Conservation (phyloP, 2,329 filamentous ascomycete species). For the Claviceps fusiformis region DNA sequence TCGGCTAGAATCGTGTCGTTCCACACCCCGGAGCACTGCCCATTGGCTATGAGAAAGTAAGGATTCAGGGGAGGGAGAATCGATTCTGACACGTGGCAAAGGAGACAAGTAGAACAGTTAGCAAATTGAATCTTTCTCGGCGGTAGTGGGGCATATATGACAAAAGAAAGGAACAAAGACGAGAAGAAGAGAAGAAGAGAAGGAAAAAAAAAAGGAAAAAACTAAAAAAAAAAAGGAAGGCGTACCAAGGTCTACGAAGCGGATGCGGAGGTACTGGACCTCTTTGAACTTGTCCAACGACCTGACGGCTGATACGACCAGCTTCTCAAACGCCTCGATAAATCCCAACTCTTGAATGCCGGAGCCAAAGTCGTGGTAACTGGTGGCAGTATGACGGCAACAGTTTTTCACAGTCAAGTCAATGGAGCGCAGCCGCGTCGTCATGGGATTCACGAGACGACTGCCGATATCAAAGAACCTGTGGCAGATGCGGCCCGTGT, state of each 20-base stretch:
- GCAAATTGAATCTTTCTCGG: not conserved
- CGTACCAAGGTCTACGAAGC: constrained; percentile 59
- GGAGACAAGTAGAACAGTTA: not conserved
- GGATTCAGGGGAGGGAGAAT: constrained; percentile 58
- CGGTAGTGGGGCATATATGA: no score
- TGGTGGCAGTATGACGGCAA: constrained; percentile 38
- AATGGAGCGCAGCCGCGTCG: constrained; percentile 46
- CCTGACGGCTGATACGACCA: constrained; percentile 50
- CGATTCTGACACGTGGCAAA: constrained; percentile 36
- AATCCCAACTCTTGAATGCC: constrained; percentile 56
- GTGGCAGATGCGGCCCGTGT: constrained; percentile 59
- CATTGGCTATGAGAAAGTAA: constrained; percentile 51
- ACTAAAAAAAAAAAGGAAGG: not conserved
- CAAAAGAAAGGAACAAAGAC: no score
- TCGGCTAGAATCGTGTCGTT: constrained; percentile 51
- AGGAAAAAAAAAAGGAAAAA: not conserved
- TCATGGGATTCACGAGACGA: constrained; percentile 32
- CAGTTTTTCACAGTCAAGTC: constrained; percentile 65
- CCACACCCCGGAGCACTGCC: constrained; percentile 57
- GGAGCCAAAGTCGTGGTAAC: constrained; percentile 37
- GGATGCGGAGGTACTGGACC: constrained; percentile 54
- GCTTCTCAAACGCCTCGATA: constrained; percentile 55
- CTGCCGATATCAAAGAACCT: constrained; percentile 50
- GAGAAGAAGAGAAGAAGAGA: no score
- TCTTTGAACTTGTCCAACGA: constrained; percentile 43